These are phyloP conservation scores for Pleurotus giganteus DNA, from an alignment of 768 basidiomycete genomes.

Conservation along the genomic window DNA sequence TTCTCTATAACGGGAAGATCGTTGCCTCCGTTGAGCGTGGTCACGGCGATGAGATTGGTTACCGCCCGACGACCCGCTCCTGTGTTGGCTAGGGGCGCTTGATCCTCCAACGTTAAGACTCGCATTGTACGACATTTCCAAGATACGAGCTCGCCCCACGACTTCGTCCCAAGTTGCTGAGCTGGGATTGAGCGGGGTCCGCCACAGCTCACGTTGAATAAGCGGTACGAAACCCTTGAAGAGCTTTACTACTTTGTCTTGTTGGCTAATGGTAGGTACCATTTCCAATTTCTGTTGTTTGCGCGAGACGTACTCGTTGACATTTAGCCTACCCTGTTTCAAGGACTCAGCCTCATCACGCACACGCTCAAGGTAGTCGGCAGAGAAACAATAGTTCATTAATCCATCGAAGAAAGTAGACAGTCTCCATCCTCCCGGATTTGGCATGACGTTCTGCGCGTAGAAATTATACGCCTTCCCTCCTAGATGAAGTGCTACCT, in stretches of 20 bases:
- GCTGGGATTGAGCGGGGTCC: constrained; percentile 24
- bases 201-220: constrained; percentile 27
- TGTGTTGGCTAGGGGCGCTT: background rate
- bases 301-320: constrained; percentile 30
- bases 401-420: constrained; percentile 28
- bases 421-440: constrained; percentile 23
- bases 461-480: constrained; percentile 31
- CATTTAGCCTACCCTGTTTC: constrained; percentile 22
- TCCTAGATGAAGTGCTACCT: constrained; percentile 26
- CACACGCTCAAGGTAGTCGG: constrained; percentile 15
- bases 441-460: constrained; percentile 21
- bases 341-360: constrained; percentile 17
- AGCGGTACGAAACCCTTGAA: constrained; percentile 28
- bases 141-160: constrained; percentile 20
- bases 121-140: constrained; percentile 24
- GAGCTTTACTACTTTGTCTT: constrained; percentile 26
- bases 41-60: background rate
- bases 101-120: background rate
- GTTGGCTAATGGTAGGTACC: constrained; percentile 24
- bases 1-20: background rate
- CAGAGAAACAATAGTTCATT: constrained; percentile 38
- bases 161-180: constrained; percentile 22
- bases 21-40: background rate
- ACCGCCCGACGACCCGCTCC: background rate
- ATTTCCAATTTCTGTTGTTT: constrained; percentile 29